These are phyloP conservation scores for Oryza meridionalis DNA, from an alignment of 176 grass and related monocot species.

Conservation along the genomic window DNA sequence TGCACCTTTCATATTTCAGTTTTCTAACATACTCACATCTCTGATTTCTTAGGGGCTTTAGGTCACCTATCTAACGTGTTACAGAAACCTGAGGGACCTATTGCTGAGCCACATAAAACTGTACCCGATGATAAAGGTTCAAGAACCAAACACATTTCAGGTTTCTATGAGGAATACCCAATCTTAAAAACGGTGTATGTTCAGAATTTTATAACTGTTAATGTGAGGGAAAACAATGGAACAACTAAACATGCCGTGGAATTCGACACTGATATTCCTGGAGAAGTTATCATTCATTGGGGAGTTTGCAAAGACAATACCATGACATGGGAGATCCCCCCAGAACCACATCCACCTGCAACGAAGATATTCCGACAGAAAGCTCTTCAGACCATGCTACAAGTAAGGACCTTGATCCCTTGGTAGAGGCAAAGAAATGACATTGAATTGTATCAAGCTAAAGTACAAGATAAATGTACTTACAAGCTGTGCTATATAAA, in stretches of 20 bases:
- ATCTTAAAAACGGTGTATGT: constrained; percentile 71
- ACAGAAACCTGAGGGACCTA: constrained; percentile 46
- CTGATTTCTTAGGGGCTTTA: constrained; percentile 48
- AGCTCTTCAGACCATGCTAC: constrained; percentile 85
- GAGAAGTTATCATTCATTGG: constrained; percentile 89
- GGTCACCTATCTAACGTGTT: constrained; percentile 56
- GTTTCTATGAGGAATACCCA: constrained; percentile 71
- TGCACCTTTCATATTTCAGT: background rate
- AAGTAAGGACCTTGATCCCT: constrained; percentile 64
- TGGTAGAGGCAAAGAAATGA: constrained; percentile 44
- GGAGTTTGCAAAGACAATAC: constrained; percentile 77
- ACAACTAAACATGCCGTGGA: constrained; percentile 65
- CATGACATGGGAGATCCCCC: constrained; percentile 79
- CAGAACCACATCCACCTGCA: constrained; percentile 75
- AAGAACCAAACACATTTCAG: constrained; percentile 48
- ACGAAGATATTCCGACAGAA: constrained; percentile 75
- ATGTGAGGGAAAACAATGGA: constrained; percentile 53
- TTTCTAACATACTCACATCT: constrained; percentile 44
- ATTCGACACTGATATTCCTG: constrained; percentile 89
- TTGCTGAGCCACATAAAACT: background rate
- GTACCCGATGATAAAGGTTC: constrained; percentile 33
- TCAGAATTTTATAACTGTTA: constrained; percentile 78
- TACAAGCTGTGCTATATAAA: background rate
- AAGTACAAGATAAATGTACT: background rate
- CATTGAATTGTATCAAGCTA: constrained; percentile 29